Conservation (phyloP, 1,284 basidiomycete genomes). For the Macrocybe sp. region DNA sequence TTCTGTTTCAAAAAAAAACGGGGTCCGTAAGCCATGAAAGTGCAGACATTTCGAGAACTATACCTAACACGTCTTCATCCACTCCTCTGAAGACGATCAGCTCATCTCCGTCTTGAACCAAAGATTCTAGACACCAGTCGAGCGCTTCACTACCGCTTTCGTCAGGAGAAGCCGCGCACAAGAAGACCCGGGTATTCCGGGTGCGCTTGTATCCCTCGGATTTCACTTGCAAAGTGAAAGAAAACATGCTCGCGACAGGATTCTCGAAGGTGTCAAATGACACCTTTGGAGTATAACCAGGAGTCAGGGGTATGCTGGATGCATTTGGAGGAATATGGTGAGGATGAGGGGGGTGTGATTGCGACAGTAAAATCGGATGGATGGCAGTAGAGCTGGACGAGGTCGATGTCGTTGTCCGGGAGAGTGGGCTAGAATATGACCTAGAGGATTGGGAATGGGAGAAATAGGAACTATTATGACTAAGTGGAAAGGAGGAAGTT, state of each 20-base stretch:
- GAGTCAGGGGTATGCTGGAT: not conserved
- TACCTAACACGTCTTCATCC: constrained; percentile 79
- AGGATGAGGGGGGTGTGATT: too few species aligned
- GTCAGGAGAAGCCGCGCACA: constrained; percentile 87
- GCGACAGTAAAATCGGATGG: too few species aligned
- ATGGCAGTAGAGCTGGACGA: too few species aligned
- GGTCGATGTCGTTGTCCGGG: too few species aligned
- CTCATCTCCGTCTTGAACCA: constrained; percentile 93
- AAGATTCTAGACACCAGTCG: constrained; percentile 83
- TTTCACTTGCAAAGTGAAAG: constrained; percentile 76
- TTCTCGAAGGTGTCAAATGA: constrained; percentile 83
- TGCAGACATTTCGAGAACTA: constrained; percentile 11
- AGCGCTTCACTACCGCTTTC: constrained; percentile 83
- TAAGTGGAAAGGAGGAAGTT: too few species aligned
- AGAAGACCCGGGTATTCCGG: constrained; percentile 82
- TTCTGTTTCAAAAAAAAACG: constrained; percentile 33
- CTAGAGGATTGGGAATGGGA: too few species aligned
- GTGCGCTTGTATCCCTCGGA: constrained; percentile 78
- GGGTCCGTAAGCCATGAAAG: not conserved
- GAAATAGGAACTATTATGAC: too few species aligned
- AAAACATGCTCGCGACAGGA: constrained; percentile 68
- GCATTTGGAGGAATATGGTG: too few species aligned
- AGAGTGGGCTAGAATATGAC: too few species aligned
- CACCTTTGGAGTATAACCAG: constrained; percentile 74
- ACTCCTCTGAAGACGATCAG: constrained; percentile 89